A percentile compares a stretch with the other conserved stretches of the same genome.
phyloP scores from a whole-genome alignment of 345 rosid species.

The Brassica carinata region DNA sequence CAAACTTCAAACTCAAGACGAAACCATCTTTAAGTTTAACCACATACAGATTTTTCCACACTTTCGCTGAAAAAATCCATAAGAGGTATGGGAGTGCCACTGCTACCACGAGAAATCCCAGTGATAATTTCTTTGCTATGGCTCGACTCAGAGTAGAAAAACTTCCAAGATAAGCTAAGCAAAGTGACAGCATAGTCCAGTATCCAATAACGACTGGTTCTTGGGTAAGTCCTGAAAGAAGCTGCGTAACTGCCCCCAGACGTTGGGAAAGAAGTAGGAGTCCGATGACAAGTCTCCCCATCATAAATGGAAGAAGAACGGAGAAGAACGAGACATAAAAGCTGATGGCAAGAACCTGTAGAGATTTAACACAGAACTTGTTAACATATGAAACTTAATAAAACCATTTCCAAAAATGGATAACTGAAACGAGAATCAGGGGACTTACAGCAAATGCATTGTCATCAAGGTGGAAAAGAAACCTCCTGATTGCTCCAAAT shows the following conservation, averaged over 20 bases:
- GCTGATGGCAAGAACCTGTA: conserved; percentile 25
- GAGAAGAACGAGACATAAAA: not conserved
- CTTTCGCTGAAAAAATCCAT: not conserved
- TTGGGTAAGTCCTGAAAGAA: conserved; percentile 1
- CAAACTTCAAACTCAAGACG: conserved; percentile 4
- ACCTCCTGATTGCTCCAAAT: conserved; percentile 12
- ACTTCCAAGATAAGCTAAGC: conserved; percentile 2
- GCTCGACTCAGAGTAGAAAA: not conserved
- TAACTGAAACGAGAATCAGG: too few species aligned
- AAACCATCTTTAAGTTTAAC: conserved; percentile 9
- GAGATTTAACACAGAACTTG: too few species aligned
- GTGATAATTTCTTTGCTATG: not conserved
- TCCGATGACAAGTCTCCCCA: conserved; percentile 4
- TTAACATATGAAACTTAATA: too few species aligned
- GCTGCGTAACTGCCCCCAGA: not conserved
- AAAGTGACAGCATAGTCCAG: not conserved
- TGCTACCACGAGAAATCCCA: not conserved
- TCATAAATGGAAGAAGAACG: conserved; percentile 9
- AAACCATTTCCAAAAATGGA: too few species aligned
- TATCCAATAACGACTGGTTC: not conserved
- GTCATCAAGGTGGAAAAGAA: conserved; percentile 7
- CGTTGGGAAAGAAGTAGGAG: not conserved
- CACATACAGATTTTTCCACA: not conserved
- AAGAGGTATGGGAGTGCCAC: not conserved
- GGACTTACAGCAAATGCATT: conserved; percentile 12